Evolutionary conservation across 148 eudicot species (phyloP).

Genomic region (Chenopodium quinoa): DNA sequence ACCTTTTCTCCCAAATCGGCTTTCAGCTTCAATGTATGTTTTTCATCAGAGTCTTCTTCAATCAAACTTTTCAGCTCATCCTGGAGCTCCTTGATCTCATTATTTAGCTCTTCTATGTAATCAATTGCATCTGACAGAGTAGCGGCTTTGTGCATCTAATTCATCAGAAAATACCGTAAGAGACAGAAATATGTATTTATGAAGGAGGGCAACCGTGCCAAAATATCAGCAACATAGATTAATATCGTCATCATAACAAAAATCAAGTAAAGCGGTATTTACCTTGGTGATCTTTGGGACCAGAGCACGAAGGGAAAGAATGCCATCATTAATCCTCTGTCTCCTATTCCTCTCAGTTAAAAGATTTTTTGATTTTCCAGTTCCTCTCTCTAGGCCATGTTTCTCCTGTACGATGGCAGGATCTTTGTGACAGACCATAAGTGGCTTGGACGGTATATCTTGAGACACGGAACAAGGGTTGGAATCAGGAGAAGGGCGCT

Average conservation of each 20-base stretch:
- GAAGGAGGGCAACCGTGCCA: not conserved
- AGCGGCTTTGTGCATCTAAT: constrained; percentile 67
- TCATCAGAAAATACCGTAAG: not conserved
- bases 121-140: constrained; percentile 72
- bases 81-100: constrained; percentile 32
- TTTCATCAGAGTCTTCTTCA: constrained; percentile 27
- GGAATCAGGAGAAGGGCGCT: constrained; percentile 35
- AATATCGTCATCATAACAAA: not conserved
- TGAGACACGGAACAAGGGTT: constrained; percentile 35
- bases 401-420: not conserved
- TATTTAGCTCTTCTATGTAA: constrained; percentile 63
- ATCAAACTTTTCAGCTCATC: constrained; percentile 44
- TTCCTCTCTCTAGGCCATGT: constrained; percentile 28
- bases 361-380: constrained; percentile 56
- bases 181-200: not conserved
- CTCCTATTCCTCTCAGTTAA: constrained; percentile 57
- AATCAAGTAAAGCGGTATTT: not conserved
- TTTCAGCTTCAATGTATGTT: constrained; percentile 13
- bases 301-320: constrained; percentile 53
- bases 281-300: constrained; percentile 94
- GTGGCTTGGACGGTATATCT: constrained; percentile 25
- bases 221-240: not conserved
- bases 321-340: constrained; percentile 46
- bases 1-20: constrained; percentile 13
- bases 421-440: constrained; percentile 4